These are phyloP conservation scores for Auriscalpium microsporum DNA, from an alignment of 768 basidiomycete species.

Conservation along the genomic window DNA sequence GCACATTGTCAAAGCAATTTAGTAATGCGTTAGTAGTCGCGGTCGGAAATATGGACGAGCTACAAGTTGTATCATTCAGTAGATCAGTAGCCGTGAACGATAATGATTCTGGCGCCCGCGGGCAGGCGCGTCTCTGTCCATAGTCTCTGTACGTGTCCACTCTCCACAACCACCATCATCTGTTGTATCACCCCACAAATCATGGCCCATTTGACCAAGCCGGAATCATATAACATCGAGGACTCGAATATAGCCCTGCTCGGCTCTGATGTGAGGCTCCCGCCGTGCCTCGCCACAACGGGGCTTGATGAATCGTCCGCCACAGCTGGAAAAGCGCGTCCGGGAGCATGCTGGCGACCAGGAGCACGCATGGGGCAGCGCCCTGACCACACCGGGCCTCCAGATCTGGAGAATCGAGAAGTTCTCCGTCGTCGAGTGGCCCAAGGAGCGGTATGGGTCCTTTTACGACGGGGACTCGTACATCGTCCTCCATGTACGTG, in stretches of 20 bases:
- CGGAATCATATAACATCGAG: slow-evolving; percentile 46
- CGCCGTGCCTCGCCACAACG: not conserved
- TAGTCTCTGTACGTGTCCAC: too few species aligned
- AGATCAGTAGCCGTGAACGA: too few species aligned
- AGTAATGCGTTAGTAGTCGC: too few species aligned
- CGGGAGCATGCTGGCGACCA: slow-evolving; percentile 42
- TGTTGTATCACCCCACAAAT: not conserved
- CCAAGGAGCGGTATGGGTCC: slow-evolving; percentile 37
- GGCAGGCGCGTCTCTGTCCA: too few species aligned
- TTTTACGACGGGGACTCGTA: slow-evolving; percentile 65
- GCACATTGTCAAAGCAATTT: too few species aligned
- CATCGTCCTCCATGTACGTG: slow-evolving; percentile 49
- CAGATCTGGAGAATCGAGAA: slow-evolving; percentile 55
- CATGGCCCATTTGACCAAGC: slow-evolving; percentile 30
- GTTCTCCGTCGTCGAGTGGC: slow-evolving; percentile 47
- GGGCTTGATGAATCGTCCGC: not conserved
- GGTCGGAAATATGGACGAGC: too few species aligned
- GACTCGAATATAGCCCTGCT: slow-evolving; percentile 57
- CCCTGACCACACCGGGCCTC: slow-evolving; percentile 35
- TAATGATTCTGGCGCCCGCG: too few species aligned
- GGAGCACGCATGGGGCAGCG: slow-evolving; percentile 43
- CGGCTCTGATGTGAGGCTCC: slow-evolving; percentile 45
- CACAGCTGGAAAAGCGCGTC: slow-evolving; percentile 49
- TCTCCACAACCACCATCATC: too few species aligned
- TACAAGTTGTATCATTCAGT: too few species aligned